These are phyloP conservation scores for Sporobolomyces roseus DNA, from an alignment of 768 basidiomycete genomes.

Conservation along the genomic window DNA sequence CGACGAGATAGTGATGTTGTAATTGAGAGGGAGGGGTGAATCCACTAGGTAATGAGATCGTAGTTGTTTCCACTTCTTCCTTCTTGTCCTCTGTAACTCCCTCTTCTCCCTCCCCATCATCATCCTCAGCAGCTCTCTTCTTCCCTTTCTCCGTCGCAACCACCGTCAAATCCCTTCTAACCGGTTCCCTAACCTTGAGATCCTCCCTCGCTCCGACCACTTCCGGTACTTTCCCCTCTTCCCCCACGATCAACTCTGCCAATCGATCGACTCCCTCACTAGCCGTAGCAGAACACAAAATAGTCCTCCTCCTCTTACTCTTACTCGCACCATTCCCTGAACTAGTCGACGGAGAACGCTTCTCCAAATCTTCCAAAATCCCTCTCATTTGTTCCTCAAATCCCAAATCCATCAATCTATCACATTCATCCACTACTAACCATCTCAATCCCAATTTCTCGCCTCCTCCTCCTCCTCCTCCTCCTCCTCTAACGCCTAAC, in stretches of 20 bases:
- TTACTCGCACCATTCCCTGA: slow-evolving; percentile 26
- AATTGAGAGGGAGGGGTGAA: slow-evolving; percentile 95
- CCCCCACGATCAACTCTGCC: slow-evolving; percentile 56
- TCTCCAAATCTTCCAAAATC: slow-evolving; percentile 77
- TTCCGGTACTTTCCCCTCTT: neutral
- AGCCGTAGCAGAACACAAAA: slow-evolving; percentile 96
- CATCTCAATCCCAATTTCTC: slow-evolving; percentile 56
- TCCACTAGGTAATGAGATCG: slow-evolving; percentile 22
- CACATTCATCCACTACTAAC: slow-evolving; percentile 95
- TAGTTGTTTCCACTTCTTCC: neutral
- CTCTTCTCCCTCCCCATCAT: slow-evolving; percentile 34
- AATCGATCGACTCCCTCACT: slow-evolving; percentile 90
- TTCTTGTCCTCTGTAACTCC: slow-evolving; percentile 19
- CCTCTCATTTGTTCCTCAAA: slow-evolving; percentile 93
- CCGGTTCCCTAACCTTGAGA: slow-evolving; percentile 22
- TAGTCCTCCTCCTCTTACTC: slow-evolving; percentile 62
- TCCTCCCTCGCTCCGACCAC: slow-evolving; percentile 23
- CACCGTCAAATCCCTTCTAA: slow-evolving; percentile 18
- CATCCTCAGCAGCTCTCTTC: slow-evolving; percentile 33
- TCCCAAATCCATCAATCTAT: slow-evolving; percentile 94
- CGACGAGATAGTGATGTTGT: slow-evolving; percentile 80
- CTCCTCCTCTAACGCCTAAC: slow-evolving; percentile 17
- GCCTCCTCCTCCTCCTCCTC: neutral
- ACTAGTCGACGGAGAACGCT: slow-evolving; percentile 34
- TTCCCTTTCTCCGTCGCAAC: slow-evolving; percentile 34